phyloP scores from a whole-genome alignment of 2,329 filamentous ascomycete genomes.

The Scedosporium apiospermum region DNA sequence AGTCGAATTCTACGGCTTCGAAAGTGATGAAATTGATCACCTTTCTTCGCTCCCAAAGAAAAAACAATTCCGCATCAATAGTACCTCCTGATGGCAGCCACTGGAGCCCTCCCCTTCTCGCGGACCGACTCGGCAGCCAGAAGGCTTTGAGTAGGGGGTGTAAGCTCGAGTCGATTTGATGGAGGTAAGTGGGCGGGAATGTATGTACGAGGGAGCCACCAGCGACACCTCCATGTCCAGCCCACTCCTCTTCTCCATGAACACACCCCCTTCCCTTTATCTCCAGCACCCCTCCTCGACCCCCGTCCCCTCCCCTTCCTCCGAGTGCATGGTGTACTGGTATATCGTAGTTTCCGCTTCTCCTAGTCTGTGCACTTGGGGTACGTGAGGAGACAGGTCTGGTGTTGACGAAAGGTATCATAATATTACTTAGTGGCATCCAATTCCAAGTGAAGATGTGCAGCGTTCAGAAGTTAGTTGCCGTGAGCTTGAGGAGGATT shows the following conservation, averaged over 20 bases:
- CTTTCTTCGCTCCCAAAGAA: background rate
- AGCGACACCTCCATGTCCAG: background rate
- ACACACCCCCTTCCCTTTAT: background rate
- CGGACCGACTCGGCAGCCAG: background rate
- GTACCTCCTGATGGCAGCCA: background rate
- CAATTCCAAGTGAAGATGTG: too few species aligned
- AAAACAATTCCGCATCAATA: background rate
- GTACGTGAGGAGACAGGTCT: too few species aligned
- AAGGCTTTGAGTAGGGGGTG: background rate
- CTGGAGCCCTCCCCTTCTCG: background rate
- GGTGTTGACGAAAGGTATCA: too few species aligned
- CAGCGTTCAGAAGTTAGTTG: too few species aligned
- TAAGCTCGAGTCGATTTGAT: background rate
- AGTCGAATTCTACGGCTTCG: too few species aligned
- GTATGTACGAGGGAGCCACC: background rate
- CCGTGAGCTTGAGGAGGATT: too few species aligned
- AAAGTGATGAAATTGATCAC: background rate
- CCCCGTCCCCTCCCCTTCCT: too few species aligned
- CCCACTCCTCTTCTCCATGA: background rate
- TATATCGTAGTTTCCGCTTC: too few species aligned
- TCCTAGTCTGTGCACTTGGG: too few species aligned
- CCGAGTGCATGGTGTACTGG: too few species aligned
- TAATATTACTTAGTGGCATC: too few species aligned
- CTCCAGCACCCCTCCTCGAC: too few species aligned
- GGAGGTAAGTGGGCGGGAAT: background rate